Evolutionary conservation across 192 early-diverging fungal species (phyloP).

Genomic region (Mortierella hygrophila): DNA sequence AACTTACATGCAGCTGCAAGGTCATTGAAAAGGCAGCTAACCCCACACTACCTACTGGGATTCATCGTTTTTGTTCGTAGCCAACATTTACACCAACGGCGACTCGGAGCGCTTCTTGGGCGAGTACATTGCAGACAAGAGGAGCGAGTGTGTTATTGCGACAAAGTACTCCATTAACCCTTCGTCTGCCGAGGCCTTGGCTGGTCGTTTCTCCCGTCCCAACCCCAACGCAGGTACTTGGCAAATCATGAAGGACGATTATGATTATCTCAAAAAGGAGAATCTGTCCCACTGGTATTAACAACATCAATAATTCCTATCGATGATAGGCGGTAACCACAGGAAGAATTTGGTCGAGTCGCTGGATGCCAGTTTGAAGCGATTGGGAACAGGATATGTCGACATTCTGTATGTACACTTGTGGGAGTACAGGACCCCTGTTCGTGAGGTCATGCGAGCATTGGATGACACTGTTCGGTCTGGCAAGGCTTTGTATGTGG

Average conservation of each 20-base stretch:
- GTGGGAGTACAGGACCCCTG: constrained; percentile 66
- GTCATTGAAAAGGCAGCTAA: background rate
- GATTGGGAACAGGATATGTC: constrained; percentile 60
- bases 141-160: constrained; percentile 68
- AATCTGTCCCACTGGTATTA: background rate
- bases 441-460: constrained; percentile 79
- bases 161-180: constrained; percentile 63
- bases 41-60: background rate
- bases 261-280: background rate
- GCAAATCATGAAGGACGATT: background rate
- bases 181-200: constrained; percentile 6
- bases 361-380: constrained; percentile 66
- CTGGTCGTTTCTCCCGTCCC: constrained; percentile 8
- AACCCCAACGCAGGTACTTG: constrained; percentile 40
- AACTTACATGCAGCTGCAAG: background rate
- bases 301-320: background rate
- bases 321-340: constrained; percentile 51
- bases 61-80: constrained; percentile 9
- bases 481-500: constrained; percentile 75
- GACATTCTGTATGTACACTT: constrained; percentile 63
- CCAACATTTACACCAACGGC: constrained; percentile 70
- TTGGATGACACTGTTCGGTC: constrained; percentile 73
- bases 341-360: constrained; percentile 61
- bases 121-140: constrained; percentile 63
- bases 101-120: constrained; percentile 69